A percentile compares a stretch with the other conserved stretches of the same genome.
Conservation (phyloP, 495 filamentous ascomycete genomes). For the Penicillium ochrochloron region DNA sequence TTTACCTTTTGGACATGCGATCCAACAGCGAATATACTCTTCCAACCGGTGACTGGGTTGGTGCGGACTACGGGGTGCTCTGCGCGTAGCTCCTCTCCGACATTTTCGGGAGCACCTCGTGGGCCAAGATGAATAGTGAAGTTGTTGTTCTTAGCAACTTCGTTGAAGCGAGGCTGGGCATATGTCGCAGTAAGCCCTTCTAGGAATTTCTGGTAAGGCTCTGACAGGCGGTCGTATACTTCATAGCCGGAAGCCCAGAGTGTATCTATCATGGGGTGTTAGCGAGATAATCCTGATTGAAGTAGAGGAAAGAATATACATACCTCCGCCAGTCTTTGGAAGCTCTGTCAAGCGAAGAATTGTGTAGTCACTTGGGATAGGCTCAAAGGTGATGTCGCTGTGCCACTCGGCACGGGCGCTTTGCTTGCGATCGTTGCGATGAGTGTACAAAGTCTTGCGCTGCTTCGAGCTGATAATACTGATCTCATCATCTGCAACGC, state of each 20-base stretch:
- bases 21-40: constrained; percentile 69
- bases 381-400: constrained; percentile 75
- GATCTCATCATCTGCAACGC: constrained; percentile 70
- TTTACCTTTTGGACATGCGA: constrained; percentile 65
- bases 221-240: constrained; percentile 74
- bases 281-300: background rate
- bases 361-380: constrained; percentile 70
- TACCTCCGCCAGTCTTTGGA: constrained; percentile 71
- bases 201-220: constrained; percentile 66
- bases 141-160: constrained; percentile 56
- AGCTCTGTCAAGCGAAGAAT: constrained; percentile 64
- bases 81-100: constrained; percentile 63
- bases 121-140: constrained; percentile 59
- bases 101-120: constrained; percentile 71
- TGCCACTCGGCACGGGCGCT: constrained; percentile 57
- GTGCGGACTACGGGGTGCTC: constrained; percentile 76
- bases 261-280: constrained; percentile 53
- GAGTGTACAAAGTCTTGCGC: constrained; percentile 59
- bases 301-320: constrained; percentile 12
- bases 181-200: constrained; percentile 71
- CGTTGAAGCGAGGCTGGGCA: constrained; percentile 62
- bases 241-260: constrained; percentile 81
- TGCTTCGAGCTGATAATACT: constrained; percentile 69
- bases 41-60: constrained; percentile 88
- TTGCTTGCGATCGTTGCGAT: constrained; percentile 34